Evolutionary conservation across 495 filamentous ascomycete species (phyloP).

Genomic region (Opeltia flavorubescens): DNA sequence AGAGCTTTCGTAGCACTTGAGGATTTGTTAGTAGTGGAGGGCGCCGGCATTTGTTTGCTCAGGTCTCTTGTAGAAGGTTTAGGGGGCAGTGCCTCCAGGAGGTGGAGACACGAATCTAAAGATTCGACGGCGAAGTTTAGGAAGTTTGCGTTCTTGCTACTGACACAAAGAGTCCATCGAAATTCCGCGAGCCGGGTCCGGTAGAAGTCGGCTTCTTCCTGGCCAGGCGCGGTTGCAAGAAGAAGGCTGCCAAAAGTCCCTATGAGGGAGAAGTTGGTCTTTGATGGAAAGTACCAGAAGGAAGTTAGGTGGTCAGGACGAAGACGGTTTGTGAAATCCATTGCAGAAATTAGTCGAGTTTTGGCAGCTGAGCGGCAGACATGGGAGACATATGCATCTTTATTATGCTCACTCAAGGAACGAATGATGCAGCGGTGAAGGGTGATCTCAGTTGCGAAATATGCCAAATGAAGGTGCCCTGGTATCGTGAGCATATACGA

Average conservation of each 20-base stretch:
- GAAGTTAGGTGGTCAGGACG: conserved; percentile 37
- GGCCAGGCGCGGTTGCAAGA: conserved; percentile 70
- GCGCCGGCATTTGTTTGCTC: conserved; percentile 6
- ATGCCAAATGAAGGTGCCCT: conserved; percentile 45
- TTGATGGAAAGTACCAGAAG: conserved; percentile 40
- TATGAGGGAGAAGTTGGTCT: conserved; percentile 40
- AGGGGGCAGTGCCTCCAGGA: conserved; percentile 33
- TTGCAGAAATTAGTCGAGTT: conserved; percentile 40
- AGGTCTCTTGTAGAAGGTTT: conserved; percentile 36
- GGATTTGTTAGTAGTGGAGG: neutral
- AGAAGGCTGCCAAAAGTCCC: conserved; percentile 51
- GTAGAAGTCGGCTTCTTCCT: conserved; percentile 95
- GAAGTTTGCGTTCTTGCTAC: conserved; percentile 65
- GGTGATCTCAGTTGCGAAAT: conserved; percentile 48
- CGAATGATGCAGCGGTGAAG: conserved; percentile 47
- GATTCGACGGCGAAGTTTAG: conserved; percentile 35
- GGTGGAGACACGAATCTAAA: conserved; percentile 30
- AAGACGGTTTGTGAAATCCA: conserved; percentile 45
- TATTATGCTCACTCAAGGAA: conserved; percentile 28
- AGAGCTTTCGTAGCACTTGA: neutral
- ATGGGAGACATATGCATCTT: conserved; percentile 54
- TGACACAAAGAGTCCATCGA: conserved; percentile 83
- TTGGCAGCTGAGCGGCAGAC: conserved; percentile 82
- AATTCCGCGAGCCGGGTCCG: conserved; percentile 73
- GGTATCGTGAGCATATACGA: conserved; percentile 12